Conservation (phyloP, 345 rosid genomes). For the Leavenworthia alabamica region DNA sequence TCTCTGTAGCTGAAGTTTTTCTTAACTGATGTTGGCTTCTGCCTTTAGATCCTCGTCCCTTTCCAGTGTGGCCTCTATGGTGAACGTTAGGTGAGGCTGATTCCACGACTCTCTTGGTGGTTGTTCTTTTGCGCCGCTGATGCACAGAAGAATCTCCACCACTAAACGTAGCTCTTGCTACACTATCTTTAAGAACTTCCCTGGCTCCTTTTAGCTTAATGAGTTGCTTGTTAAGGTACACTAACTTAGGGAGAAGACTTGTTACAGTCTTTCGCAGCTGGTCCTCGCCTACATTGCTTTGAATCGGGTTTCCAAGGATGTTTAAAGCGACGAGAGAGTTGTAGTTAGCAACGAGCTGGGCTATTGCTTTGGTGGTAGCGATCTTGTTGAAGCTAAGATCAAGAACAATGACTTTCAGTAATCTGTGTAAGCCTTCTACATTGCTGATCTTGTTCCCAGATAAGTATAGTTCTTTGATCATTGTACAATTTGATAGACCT, state of each 20-base stretch:
- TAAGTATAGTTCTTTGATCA: constrained; percentile 81
- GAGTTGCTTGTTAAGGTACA: constrained; percentile 78
- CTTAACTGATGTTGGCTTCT: constrained; percentile 31
- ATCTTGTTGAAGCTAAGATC: constrained; percentile 97
- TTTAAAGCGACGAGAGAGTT: constrained; percentile 68
- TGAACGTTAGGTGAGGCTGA: constrained; percentile 25
- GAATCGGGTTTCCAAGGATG: constrained; percentile 78
- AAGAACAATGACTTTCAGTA: constrained; percentile 70
- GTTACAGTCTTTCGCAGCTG: constrained; percentile 71
- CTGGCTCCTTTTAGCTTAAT: constrained; percentile 65
- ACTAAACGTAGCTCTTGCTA: constrained; percentile 77
- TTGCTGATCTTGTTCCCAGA: constrained; percentile 89
- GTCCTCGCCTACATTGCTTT: constrained; percentile 65
- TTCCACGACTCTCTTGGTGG: constrained; percentile 19
- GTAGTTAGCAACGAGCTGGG: constrained; percentile 92
- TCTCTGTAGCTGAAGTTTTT: constrained; percentile 20
- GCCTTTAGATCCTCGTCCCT: constrained; percentile 30
- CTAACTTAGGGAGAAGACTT: constrained; percentile 71
- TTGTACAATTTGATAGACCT: constrained; percentile 82
- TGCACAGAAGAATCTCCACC: constrained; percentile 22
- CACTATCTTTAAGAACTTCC: constrained; percentile 61
- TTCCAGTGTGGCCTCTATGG: constrained; percentile 15
- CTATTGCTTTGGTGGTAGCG: constrained; percentile 69
- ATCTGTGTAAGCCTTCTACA: constrained; percentile 83
- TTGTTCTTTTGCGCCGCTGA: constrained; percentile 20